These are phyloP conservation scores for Bacidia gigantensis DNA, from an alignment of 495 filamentous ascomycete genomes.

Conservation along the genomic window DNA sequence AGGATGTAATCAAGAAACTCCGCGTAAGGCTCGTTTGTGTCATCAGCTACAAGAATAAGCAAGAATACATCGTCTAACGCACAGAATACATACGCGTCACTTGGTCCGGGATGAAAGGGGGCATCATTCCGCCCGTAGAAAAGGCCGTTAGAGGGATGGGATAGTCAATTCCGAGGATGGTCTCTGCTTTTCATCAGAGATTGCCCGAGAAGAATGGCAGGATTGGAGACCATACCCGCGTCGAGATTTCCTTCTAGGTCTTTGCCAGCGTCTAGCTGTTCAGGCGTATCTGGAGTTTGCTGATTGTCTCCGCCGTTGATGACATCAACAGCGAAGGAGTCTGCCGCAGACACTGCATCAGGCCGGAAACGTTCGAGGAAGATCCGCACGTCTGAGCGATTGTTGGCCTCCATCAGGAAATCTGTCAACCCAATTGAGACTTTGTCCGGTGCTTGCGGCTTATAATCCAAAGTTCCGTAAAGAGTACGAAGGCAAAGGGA, in stretches of 20 bases:
- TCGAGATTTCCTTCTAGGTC: conserved; percentile 33
- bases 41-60: conserved; percentile 32
- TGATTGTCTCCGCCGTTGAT: conserved; percentile 28
- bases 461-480: conserved; percentile 40
- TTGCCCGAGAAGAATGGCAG: too few species aligned
- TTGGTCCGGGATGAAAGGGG: conserved; percentile 48
- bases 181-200: too few species aligned
- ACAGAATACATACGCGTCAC: conserved; percentile 1
- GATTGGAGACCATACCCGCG: too few species aligned
- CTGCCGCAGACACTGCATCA: conserved; percentile 29
- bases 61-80: not conserved
- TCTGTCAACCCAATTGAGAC: conserved; percentile 37
- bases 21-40: conserved; percentile 66
- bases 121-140: conserved; percentile 47
- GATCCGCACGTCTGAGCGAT: conserved; percentile 33
- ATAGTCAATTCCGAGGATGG: conserved; percentile 37
- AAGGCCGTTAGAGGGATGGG: conserved; percentile 51
- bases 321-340: conserved; percentile 28
- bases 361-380: conserved; percentile 38
- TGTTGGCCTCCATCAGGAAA: conserved; percentile 35
- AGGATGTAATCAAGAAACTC: conserved; percentile 53
- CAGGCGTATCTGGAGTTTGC: conserved; percentile 23
- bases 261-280: conserved; percentile 19
- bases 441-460: conserved; percentile 25
- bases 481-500: conserved; percentile 40